phyloP scores from a whole-genome alignment of 2,329 filamentous ascomycete genomes.

The Chalaropsis ovoidea region DNA sequence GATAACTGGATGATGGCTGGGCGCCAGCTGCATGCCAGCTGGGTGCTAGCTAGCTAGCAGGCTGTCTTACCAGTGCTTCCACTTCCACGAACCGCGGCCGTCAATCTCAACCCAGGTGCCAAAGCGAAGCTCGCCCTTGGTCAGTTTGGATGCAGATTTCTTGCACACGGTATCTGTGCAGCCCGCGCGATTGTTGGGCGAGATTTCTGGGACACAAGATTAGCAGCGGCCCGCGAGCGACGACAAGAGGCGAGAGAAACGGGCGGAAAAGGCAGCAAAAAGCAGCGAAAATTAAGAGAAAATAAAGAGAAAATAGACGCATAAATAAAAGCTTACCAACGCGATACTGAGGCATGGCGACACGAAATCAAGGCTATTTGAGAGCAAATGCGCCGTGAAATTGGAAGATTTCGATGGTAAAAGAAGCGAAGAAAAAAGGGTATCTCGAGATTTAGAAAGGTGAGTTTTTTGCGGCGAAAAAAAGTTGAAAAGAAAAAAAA shows the following conservation, averaged over 20 bases:
- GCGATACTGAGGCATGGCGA: conserved; percentile 39
- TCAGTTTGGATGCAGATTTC: conserved; percentile 56
- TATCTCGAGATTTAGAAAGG: neutral
- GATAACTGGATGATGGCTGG: no score
- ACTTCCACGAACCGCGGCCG: conserved; percentile 56
- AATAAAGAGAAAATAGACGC: conserved; percentile 13
- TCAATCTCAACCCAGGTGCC: conserved; percentile 59
- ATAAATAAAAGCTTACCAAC: conserved; percentile 33
- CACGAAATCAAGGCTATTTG: neutral
- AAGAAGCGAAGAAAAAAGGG: conserved; percentile 22
- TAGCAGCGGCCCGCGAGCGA: neutral
- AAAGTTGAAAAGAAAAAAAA: conserved; percentile 16
- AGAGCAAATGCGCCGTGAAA: neutral
- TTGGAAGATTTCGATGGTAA: neutral
- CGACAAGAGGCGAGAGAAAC: neutral
- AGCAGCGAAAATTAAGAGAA: neutral
- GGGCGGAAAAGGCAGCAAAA: neutral
- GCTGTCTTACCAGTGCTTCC: conserved; percentile 70
- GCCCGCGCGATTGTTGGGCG: conserved; percentile 59
- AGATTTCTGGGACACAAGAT: conserved; percentile 46
- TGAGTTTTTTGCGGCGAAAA: neutral
- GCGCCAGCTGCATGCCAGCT: neutral
- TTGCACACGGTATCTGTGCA: conserved; percentile 70
- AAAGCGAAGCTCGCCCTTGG: conserved; percentile 68
- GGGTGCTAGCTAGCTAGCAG: neutral